Percentiles rank a stretch among this genome's conserved stretches.
These are phyloP conservation scores for Lyophyllum semitale DNA, from an alignment of 768 basidiomycete species.

Conservation along the genomic window DNA sequence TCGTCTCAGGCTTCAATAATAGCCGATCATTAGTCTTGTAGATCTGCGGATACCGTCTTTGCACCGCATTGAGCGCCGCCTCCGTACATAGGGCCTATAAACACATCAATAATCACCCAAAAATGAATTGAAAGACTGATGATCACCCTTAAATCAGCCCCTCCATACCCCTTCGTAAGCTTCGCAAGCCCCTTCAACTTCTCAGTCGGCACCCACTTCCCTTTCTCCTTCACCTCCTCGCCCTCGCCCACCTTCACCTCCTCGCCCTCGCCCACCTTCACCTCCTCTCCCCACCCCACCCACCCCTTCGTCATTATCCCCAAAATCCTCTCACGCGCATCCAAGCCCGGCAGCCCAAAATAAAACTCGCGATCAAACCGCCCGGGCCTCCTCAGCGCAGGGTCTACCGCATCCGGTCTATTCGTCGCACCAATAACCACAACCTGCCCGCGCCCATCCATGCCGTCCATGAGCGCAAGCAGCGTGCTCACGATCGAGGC, in stretches of 20 bases:
- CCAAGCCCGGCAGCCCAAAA: constrained; percentile 85
- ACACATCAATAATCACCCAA: constrained; percentile 10
- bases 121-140: neutral
- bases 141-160: constrained; percentile 91
- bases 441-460: constrained; percentile 98
- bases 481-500: constrained; percentile 96
- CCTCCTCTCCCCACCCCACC: constrained; percentile 72
- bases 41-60: constrained; percentile 94
- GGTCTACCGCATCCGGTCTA: constrained; percentile 96
- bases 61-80: constrained; percentile 94
- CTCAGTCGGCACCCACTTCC: constrained; percentile 25
- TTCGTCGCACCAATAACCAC: constrained; percentile 98
- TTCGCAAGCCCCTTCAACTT: constrained; percentile 65
- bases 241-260: constrained; percentile 25
- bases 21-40: constrained; percentile 90
- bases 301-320: constrained; percentile 88
- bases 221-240: constrained; percentile 25
- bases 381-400: constrained; percentile 90
- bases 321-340: constrained; percentile 87
- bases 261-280: constrained; percentile 22
- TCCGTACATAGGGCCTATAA: constrained; percentile 91
- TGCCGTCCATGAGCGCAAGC: constrained; percentile 97
- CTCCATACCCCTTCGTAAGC: constrained; percentile 96
- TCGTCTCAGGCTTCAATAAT: constrained; percentile 81
- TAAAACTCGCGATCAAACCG: constrained; percentile 98